Percentiles rank a stretch among this genome's conserved stretches.
phyloP scores from a whole-genome alignment of 2,329 filamentous ascomycete genomes.

The Colletotrichum godetiae region DNA sequence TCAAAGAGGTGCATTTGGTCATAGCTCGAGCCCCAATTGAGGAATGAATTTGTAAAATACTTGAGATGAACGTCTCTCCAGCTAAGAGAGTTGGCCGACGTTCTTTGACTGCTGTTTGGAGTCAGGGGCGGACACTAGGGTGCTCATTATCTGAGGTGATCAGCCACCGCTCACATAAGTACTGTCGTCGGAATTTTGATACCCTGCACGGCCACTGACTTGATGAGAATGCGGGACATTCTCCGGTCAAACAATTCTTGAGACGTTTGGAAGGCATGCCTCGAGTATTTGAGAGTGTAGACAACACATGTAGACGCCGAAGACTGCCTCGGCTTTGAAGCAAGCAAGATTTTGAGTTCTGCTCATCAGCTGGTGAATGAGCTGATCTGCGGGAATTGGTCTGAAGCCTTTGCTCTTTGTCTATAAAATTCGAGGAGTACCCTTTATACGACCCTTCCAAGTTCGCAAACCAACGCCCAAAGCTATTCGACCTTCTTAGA shows the following conservation, averaged over 20 bases:
- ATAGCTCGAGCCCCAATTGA: background rate
- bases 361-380: background rate
- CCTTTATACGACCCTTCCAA: background rate
- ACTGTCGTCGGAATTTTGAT: background rate
- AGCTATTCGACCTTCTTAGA: background rate
- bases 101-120: background rate
- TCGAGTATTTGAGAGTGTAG: background rate
- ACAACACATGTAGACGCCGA: background rate
- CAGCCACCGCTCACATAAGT: background rate
- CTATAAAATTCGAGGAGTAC: constrained; percentile 13
- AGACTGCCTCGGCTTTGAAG: constrained; percentile 8
- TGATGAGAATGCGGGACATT: background rate
- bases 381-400: background rate
- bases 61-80: constrained; percentile 19
- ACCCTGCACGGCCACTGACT: constrained; percentile 9
- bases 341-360: background rate
- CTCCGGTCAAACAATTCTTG: constrained; percentile 32
- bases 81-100: background rate
- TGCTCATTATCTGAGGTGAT: no score
- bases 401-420: background rate
- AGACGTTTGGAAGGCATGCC: constrained; percentile 22
- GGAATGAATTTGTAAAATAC: constrained; percentile 23
- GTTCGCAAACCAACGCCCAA: background rate
- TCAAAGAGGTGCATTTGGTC: background rate
- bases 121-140: background rate